Evolutionary conservation across 2,329 filamentous ascomycete genomes (phyloP).

Genomic region (Aspergillus udagawae): DNA sequence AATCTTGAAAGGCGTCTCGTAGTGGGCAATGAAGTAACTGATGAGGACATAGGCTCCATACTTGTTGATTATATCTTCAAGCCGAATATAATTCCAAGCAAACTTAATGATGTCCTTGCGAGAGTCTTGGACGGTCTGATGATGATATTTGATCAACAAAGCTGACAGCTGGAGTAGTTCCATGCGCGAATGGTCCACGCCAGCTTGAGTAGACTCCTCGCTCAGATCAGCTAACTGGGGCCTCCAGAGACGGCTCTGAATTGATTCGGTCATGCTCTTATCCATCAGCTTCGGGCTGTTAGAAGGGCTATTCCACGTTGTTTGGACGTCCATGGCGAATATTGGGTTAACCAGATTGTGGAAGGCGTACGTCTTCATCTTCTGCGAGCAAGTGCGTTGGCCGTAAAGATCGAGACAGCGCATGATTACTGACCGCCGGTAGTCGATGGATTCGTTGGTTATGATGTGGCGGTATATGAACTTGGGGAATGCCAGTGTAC

Average conservation of each 20-base stretch:
- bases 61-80: constrained; percentile 99
- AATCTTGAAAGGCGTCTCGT: constrained; percentile 94
- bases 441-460: constrained; percentile 76
- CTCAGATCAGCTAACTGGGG: constrained; percentile 75
- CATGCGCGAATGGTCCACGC: constrained; percentile 93
- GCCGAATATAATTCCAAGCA: constrained; percentile 94
- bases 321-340: constrained; percentile 91
- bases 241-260: constrained; percentile 92
- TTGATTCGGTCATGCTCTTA: constrained; percentile 77
- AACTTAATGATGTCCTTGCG: constrained; percentile 99
- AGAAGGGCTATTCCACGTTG: constrained; percentile 61
- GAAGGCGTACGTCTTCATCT: constrained; percentile 87
- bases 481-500: constrained; percentile 68
- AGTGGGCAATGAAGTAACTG: constrained; percentile 94
- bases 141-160: constrained; percentile 91
- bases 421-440: constrained; percentile 76
- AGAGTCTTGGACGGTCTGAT: constrained; percentile 79
- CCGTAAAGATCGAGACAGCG: constrained; percentile 86
- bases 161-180: constrained; percentile 93
- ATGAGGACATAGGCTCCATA: constrained; percentile 96
- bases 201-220: constrained; percentile 78
- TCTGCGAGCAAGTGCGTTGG: constrained; percentile 72
- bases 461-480: constrained; percentile 87
- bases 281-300: constrained; percentile 74
- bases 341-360: constrained; percentile 94